Conservation (phyloP, 1,139 yeast genomes). For the Hyphopichia khmerensis region DNA sequence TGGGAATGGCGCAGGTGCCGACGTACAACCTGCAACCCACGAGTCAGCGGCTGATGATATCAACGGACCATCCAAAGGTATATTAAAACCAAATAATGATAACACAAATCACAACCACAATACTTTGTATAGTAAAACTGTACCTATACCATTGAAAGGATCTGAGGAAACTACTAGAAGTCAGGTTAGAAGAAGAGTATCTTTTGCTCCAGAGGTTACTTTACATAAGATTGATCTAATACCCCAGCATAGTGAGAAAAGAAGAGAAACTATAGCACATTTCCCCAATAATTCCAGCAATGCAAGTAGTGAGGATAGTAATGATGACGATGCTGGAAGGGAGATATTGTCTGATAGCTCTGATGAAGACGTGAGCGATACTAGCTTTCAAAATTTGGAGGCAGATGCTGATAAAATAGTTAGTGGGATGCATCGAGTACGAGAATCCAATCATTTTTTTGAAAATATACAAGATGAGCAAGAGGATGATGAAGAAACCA, state of each 20-base stretch:
- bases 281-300: conserved; percentile 14
- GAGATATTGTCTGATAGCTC: conserved; percentile 18
- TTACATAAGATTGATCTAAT: conserved; percentile 61
- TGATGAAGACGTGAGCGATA: conserved; percentile 8
- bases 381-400: conserved; percentile 11
- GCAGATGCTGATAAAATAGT: conserved; percentile 11
- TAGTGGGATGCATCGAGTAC: conserved; percentile 1
- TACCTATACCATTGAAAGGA: conserved; percentile 7
- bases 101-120: conserved; percentile 15
- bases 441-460: background rate
- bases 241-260: conserved; percentile 25
- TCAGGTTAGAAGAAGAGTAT: conserved; percentile 50
- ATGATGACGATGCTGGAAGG: conserved; percentile 8
- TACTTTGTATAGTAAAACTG: conserved; percentile 12
- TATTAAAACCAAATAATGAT: conserved; percentile 25
- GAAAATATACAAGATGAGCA: background rate
- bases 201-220: conserved; percentile 77
- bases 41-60: background rate
- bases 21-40: no score
- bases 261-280: conserved; percentile 37
- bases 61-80: conserved; percentile 21
- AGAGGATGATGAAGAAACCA: conserved; percentile 5
- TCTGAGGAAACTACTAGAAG: conserved; percentile 6
- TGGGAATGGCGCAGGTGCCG: background rate
- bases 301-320: conserved; percentile 9